Base-by-base conservation (phyloP, 2,329 filamentous ascomycete genomes). In the Paecilomyces sp. region DNA sequence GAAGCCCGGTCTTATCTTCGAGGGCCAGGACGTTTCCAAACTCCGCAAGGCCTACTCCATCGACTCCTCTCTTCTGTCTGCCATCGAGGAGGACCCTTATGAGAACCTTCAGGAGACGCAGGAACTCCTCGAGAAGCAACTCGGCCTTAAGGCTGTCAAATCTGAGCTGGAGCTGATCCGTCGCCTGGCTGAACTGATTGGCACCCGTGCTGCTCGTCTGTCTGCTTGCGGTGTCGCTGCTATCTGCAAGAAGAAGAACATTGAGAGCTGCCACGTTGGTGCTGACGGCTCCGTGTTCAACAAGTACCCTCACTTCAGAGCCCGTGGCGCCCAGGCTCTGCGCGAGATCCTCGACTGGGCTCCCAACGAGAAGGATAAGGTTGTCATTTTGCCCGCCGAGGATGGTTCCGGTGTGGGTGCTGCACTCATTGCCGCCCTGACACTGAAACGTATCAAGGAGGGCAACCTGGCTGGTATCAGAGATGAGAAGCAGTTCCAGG, bases 301-400 rank as follows among this genome's bases (percentile, higher is more conserved):
- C 83, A 97, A 97, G 76, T 99, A 99, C 79, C 94, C 94, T 12
- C 90, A 96, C 79, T 99, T 99, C 85, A 97, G 97, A 83, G 85
- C 87, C 60, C 89, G 94, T 58, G 92, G 93, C 59, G 93, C 94
- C 13, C 83, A 88, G 74, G 94, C 94, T 30, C 84, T 99, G 57
- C 87, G 91, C 58, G 94, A 99, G 81, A 97, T 99, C 65, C 85
- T 99, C 41, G 93, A 96, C 80, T 97, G 93, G 92, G 86, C 89
- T 2, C 85, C 83, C 58, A 90, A 90, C 78, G 88, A 87, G 75
- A 88, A 92, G 73, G 92, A 97, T 70, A 92, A 92, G 7, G 84
- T 99, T 58, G 88, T 92, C 79, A 87, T 97, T 66, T 77, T 93
- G 65, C 88, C 92, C 54, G 92, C 94, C 62, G 94, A 99, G 79